Evolutionary conservation across 768 basidiomycete species (phyloP).

Genomic region (Termitomyces sp.): DNA sequence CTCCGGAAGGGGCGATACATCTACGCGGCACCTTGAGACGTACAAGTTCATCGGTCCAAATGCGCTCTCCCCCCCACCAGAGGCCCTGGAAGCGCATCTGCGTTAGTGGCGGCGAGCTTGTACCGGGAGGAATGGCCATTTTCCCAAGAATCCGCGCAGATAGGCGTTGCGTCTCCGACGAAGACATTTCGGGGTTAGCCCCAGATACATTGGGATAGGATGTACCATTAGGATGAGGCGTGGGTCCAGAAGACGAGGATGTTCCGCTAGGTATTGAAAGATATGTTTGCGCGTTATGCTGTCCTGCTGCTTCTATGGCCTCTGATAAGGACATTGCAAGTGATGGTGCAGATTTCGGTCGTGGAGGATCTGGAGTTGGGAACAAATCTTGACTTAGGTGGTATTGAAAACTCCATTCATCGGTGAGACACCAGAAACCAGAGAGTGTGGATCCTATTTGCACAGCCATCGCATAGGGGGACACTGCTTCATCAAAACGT

Average conservation of each 20-base stretch:
- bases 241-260: conserved; percentile 2
- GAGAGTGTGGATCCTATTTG: conserved; percentile 64
- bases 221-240: neutral
- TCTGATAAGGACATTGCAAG: conserved; percentile 27
- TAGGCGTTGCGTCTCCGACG: conserved; percentile 17
- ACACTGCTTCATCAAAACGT: conserved; percentile 46
- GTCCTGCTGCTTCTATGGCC: conserved; percentile 40
- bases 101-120: conserved; percentile 13
- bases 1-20: conserved; percentile 62
- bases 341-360: conserved; percentile 11
- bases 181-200: conserved; percentile 13
- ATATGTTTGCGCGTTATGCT: conserved; percentile 29
- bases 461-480: conserved; percentile 64
- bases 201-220: conserved; percentile 15
- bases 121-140: conserved; percentile 13
- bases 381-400: conserved; percentile 25
- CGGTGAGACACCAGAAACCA: conserved; percentile 64
- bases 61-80: conserved; percentile 88
- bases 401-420: conserved; percentile 63
- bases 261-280: neutral
- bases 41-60: conserved; percentile 83
- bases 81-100: conserved; percentile 71
- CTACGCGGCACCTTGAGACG: conserved; percentile 66
- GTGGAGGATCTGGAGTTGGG: conserved; percentile 11
- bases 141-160: conserved; percentile 19